Percentiles rank a stretch among this genome's conserved stretches.
These are phyloP conservation scores for Leucosporidium scottii DNA, from an alignment of 768 basidiomycete species.

Conservation along the genomic window DNA sequence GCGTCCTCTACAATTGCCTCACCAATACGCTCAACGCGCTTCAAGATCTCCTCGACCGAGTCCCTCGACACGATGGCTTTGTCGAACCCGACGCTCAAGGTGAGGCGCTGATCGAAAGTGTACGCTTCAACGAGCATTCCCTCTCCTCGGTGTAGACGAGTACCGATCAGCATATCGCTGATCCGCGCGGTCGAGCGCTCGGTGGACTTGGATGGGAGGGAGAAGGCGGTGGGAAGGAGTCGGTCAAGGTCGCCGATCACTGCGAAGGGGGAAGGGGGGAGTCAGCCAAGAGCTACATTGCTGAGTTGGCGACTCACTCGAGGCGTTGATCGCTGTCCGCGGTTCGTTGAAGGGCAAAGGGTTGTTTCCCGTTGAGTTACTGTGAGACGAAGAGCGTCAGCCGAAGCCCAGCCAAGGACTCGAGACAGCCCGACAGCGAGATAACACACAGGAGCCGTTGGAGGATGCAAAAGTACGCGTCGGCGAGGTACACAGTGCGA, in stretches of 20 bases:
- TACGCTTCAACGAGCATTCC: constrained; percentile 23
- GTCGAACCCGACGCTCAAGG: constrained; percentile 17
- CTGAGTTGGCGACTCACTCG: too few species aligned
- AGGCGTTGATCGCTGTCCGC: constrained; percentile 12
- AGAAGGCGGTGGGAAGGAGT: constrained; percentile 16
- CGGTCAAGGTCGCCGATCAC: constrained; percentile 32
- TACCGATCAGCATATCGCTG: constrained; percentile 12
- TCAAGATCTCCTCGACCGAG: not conserved
- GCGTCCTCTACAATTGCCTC: too few species aligned
- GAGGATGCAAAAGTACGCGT: not conserved
- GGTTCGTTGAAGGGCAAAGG: constrained; percentile 8
- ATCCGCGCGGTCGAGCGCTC: not conserved
- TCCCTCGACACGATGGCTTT: not conserved
- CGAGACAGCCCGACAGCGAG: too few species aligned
- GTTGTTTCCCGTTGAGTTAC: not conserved
- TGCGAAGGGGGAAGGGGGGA: not conserved
- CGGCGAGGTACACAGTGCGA: not conserved
- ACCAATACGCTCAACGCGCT: not conserved
- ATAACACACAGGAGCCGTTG: constrained; percentile 19
- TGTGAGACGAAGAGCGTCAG: not conserved
- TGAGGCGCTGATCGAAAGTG: constrained; percentile 19
- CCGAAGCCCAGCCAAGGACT: not conserved
- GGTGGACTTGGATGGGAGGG: not conserved
- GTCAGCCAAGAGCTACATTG: too few species aligned
- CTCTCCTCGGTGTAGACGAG: constrained; percentile 26